These are phyloP conservation scores for Arthroderma sp. DNA, from an alignment of 2,329 filamentous ascomycete species.

Conservation along the genomic window DNA sequence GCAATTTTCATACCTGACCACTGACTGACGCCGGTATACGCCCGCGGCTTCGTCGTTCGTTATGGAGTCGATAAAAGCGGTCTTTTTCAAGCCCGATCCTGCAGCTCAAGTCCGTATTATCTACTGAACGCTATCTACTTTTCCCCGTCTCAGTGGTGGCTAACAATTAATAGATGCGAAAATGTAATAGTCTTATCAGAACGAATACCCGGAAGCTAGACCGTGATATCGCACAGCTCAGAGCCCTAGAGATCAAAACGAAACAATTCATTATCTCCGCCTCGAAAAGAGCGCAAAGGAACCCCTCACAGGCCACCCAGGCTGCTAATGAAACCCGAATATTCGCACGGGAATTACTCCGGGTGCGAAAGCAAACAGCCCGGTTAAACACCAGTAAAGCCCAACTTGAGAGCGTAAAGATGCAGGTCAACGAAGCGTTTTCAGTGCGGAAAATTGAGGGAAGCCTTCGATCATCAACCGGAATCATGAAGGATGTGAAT, in stretches of 20 bases:
- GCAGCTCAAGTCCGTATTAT: slow-evolving; percentile 62
- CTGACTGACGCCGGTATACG: neutral
- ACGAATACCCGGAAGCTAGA: slow-evolving; percentile 87
- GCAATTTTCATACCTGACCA: too few species aligned
- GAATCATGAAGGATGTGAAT: slow-evolving; percentile 97
- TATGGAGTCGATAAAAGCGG: slow-evolving; percentile 78
- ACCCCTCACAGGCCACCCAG: slow-evolving; percentile 65
- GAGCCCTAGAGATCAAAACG: slow-evolving; percentile 68
- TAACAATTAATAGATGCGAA: slow-evolving; percentile 55
- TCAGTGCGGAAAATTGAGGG: slow-evolving; percentile 92
- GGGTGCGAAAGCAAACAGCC: slow-evolving; percentile 59
- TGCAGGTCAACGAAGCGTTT: slow-evolving; percentile 97
- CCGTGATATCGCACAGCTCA: slow-evolving; percentile 72
- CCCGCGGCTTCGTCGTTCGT: slow-evolving; percentile 7
- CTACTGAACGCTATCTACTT: slow-evolving; percentile 3
- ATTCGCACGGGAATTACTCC: slow-evolving; percentile 78
- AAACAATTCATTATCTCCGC: slow-evolving; percentile 73
- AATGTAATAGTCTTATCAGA: slow-evolving; percentile 85
- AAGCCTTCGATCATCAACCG: slow-evolving; percentile 69
- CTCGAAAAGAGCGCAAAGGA: slow-evolving; percentile 65
- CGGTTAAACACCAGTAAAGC: slow-evolving; percentile 78
- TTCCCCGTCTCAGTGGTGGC: neutral
- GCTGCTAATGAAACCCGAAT: slow-evolving; percentile 71
- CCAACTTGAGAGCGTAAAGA: slow-evolving; percentile 81
- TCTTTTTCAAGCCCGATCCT: slow-evolving; percentile 87